Percentiles rank a stretch among this genome's conserved stretches.
Evolutionary conservation across 768 basidiomycete genomes (phyloP).

Genomic region (Trametes elegans): DNA sequence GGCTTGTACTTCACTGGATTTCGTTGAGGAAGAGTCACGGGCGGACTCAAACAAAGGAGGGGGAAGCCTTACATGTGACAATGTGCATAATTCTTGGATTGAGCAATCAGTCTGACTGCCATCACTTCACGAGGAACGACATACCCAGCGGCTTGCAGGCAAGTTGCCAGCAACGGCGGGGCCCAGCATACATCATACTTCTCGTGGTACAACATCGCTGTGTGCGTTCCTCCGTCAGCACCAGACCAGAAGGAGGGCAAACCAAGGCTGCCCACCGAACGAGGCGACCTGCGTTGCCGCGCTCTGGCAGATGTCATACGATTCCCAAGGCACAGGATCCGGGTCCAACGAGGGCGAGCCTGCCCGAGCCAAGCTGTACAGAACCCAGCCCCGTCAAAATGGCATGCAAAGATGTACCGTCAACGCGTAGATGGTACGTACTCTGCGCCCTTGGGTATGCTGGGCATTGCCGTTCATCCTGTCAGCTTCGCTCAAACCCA

Average conservation of each 20-base stretch:
- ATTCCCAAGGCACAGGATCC: conserved; percentile 52
- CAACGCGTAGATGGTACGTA: conserved; percentile 29
- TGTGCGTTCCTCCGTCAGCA: neutral
- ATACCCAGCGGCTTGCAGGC: conserved; percentile 70
- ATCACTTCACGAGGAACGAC: conserved; percentile 27
- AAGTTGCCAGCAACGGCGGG: conserved; percentile 65
- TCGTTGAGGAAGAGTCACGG: neutral
- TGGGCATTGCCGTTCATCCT: conserved; percentile 28
- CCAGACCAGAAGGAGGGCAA: neutral
- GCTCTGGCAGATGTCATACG: conserved; percentile 75
- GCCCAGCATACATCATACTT: conserved; percentile 57
- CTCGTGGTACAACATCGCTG: conserved; percentile 60
- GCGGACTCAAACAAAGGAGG: conserved; percentile 15
- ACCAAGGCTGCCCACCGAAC: conserved; percentile 44
- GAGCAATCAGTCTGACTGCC: conserved; percentile 6
- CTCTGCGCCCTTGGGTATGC: conserved; percentile 77
- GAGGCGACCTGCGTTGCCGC: conserved; percentile 71
- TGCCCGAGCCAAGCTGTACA: neutral
- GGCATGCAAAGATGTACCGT: neutral
- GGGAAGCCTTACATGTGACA: conserved; percentile 47
- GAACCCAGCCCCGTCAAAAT: neutral
- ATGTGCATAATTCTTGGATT: conserved; percentile 83
- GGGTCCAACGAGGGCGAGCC: conserved; percentile 23
- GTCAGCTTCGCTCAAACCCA: neutral
- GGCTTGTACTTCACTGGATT: conserved; percentile 63